Percentiles rank a stretch among this genome's conserved stretches.
Evolutionary conservation across 2,329 filamentous ascomycete genomes (phyloP).

Genomic region (Westerdykella sp.): DNA sequence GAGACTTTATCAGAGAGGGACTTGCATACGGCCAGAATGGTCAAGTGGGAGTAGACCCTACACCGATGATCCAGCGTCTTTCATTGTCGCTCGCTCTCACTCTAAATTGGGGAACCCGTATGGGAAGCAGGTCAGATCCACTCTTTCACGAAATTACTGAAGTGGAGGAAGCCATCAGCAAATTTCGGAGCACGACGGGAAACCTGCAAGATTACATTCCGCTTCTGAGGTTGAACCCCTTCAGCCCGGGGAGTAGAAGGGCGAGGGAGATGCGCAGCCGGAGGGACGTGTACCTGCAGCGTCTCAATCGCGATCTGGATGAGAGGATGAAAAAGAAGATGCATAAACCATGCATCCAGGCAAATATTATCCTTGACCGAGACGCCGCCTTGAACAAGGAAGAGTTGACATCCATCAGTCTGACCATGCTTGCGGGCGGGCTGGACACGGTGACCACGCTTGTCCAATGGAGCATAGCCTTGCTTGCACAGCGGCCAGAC

Average conservation of each 20-base stretch:
- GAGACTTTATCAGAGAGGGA: slow-evolving; percentile 57
- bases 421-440: slow-evolving; percentile 63
- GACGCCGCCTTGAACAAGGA: slow-evolving; percentile 57
- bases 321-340: slow-evolving; percentile 55
- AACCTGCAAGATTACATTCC: slow-evolving; percentile 59
- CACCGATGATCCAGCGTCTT: slow-evolving; percentile 63
- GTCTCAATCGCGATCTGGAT: slow-evolving; percentile 54
- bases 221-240: slow-evolving; percentile 54
- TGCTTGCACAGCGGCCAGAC: slow-evolving; percentile 54
- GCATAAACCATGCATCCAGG: slow-evolving; percentile 60
- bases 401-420: slow-evolving; percentile 58
- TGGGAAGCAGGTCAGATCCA: slow-evolving; percentile 53
- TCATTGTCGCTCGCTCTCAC: slow-evolving; percentile 58
- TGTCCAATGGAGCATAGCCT: slow-evolving; percentile 58
- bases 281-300: slow-evolving; percentile 55
- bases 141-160: slow-evolving; percentile 59
- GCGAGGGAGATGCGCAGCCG: slow-evolving; percentile 56
- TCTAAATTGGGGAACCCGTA: slow-evolving; percentile 59
- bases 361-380: slow-evolving; percentile 59
- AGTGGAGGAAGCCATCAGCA: slow-evolving; percentile 56
- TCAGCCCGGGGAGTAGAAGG: slow-evolving; percentile 52
- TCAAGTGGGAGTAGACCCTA: slow-evolving; percentile 52
- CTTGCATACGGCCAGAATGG: slow-evolving; percentile 53
- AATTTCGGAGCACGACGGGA: slow-evolving; percentile 54
- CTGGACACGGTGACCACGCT: slow-evolving; percentile 62